A percentile compares a stretch with the other conserved stretches of the same genome.
These are phyloP conservation scores for Stentor coeruleus DNA, from an alignment of 73 alveolate species.

Conservation along the genomic window DNA sequence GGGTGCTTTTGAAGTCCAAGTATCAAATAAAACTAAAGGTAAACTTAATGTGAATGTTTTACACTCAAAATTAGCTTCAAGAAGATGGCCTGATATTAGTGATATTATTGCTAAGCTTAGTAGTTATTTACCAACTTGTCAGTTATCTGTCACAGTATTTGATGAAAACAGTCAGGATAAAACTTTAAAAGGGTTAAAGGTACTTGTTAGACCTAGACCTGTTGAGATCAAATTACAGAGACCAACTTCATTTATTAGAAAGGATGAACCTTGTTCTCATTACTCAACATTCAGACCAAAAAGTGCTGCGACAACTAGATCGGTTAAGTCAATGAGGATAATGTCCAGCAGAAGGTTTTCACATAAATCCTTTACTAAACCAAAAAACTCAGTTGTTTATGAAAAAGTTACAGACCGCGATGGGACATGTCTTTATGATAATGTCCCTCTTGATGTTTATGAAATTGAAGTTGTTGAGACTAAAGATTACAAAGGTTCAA, in stretches of 20 bases:
- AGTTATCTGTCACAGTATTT: conserved; percentile 24
- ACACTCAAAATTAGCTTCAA: conserved; percentile 37
- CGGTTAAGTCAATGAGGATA: neutral
- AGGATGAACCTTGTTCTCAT: neutral
- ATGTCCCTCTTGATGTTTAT: conserved; percentile 50
- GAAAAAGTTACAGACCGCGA: conserved; percentile 39
- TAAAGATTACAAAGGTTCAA: conserved; percentile 31
- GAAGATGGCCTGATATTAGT: conserved; percentile 40
- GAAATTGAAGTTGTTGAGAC: conserved; percentile 46
- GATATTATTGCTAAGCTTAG: conserved; percentile 35
- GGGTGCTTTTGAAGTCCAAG: conserved; percentile 48
- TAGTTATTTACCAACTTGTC: conserved; percentile 12
- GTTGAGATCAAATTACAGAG: conserved; percentile 13
- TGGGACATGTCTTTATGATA: conserved; percentile 30
- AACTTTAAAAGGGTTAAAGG: conserved; percentile 12
- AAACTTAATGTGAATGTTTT: conserved; percentile 25
- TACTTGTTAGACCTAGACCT: conserved; percentile 10
- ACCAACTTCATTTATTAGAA: conserved; percentile 33
- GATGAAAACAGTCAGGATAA: neutral
- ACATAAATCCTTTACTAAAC: neutral
- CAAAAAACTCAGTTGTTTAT: conserved; percentile 31
- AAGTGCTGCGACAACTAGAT: conserved; percentile 36
- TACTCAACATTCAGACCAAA: conserved; percentile 8
- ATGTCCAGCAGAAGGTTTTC: conserved; percentile 18
- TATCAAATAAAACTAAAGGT: conserved; percentile 37